These are phyloP conservation scores for Microsporum ferrugineum DNA, from an alignment of 2,329 filamentous ascomycete genomes.

Conservation along the genomic window DNA sequence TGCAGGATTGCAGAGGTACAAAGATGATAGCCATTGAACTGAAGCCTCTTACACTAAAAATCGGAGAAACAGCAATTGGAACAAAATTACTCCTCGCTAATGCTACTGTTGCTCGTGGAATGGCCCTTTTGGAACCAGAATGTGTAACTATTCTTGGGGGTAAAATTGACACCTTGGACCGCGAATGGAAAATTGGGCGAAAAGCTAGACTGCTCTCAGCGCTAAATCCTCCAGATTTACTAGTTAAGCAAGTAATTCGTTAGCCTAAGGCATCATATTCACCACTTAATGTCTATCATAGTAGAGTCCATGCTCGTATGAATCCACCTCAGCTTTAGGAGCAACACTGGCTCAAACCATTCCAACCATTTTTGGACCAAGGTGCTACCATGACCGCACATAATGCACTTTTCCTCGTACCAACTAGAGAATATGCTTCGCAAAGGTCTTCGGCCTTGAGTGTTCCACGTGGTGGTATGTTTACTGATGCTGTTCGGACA, in stretches of 20 bases:
- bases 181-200: conserved; percentile 60
- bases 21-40: conserved; percentile 65
- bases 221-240: conserved; percentile 29
- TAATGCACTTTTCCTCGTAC: conserved; percentile 61
- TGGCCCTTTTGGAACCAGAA: conserved; percentile 62
- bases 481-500: conserved; percentile 61
- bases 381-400: conserved; percentile 68
- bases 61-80: conserved; percentile 56
- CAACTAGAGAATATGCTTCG: conserved; percentile 61
- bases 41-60: conserved; percentile 50
- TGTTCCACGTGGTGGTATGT: conserved; percentile 59
- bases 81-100: conserved; percentile 65
- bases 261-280: not conserved
- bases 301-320: not conserved
- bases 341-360: conserved; percentile 28
- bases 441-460: conserved; percentile 60
- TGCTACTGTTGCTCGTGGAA: conserved; percentile 57
- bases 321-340: not conserved
- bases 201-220: conserved; percentile 57
- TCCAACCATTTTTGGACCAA: conserved; percentile 60
- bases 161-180: conserved; percentile 71
- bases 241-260: not conserved
- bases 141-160: conserved; percentile 69
- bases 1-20: conserved; percentile 67
- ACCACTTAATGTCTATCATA: not conserved